Evolutionary conservation across 495 filamentous ascomycete species (phyloP).

Genomic region (Tirmania nivea): DNA sequence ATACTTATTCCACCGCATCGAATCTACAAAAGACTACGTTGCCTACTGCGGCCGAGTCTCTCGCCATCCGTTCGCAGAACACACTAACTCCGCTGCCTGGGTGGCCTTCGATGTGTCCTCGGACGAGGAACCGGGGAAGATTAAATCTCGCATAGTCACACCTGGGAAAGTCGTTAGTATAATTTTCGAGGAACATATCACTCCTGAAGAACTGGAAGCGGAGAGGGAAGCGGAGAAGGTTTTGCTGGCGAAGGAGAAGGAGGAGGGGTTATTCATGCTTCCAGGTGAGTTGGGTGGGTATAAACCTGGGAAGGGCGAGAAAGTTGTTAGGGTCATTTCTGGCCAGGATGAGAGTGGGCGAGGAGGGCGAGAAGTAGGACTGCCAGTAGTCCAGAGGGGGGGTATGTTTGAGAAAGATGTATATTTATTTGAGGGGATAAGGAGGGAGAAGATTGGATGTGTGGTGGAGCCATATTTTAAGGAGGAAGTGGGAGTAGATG

Average conservation of each 20-base stretch:
- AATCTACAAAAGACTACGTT: constrained; percentile 12
- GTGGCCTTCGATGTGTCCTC: neutral
- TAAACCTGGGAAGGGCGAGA: neutral
- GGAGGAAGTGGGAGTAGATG: neutral
- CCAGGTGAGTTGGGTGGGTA: neutral
- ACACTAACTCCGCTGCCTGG: constrained; percentile 1
- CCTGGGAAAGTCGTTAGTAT: constrained; percentile 15
- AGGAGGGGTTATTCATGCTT: constrained; percentile 1
- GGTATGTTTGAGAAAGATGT: constrained; percentile 2
- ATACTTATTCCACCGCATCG: constrained; percentile 16
- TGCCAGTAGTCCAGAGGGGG: constrained; percentile 3
- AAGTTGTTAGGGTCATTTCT: neutral
- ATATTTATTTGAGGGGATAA: constrained; percentile 10
- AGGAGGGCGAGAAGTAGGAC: neutral
- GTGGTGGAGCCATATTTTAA: constrained; percentile 4
- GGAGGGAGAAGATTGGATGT: constrained; percentile 12
- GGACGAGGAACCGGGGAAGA: neutral
- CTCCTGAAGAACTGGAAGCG: neutral
- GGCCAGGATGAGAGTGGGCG: neutral
- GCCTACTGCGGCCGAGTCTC: constrained; percentile 15
- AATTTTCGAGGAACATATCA: constrained; percentile 8
- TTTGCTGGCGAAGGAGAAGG: neutral
- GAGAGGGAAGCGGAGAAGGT: neutral
- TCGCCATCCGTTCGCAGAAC: constrained; percentile 11
- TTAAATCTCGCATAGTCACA: neutral